phyloP scores from a whole-genome alignment of 2,329 filamentous ascomycete species.

The Curvularia verruculosa region DNA sequence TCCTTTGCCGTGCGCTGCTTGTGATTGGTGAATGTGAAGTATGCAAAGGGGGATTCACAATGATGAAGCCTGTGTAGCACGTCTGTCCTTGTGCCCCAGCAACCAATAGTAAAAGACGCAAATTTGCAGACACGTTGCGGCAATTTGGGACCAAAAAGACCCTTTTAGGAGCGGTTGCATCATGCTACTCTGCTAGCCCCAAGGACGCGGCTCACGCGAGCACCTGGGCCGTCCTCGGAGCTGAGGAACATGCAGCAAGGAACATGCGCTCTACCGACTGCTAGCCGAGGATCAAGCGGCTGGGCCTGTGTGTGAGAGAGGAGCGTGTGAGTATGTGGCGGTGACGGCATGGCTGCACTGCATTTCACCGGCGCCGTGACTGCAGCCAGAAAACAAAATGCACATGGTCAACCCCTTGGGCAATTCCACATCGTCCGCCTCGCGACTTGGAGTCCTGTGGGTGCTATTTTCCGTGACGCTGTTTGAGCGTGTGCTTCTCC shows the following conservation, averaged over 20 bases:
- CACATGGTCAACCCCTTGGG: conserved; percentile 9
- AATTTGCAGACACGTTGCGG: conserved; percentile 34
- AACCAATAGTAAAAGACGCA: conserved; percentile 20
- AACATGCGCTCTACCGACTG: conserved; percentile 18
- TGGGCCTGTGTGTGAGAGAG: conserved; percentile 31
- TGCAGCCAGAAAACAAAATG: conserved; percentile 9
- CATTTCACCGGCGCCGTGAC: not conserved
- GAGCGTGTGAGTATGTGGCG: not conserved
- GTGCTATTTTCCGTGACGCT: conserved; percentile 15
- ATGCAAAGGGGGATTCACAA: not conserved
- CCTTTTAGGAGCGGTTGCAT: conserved; percentile 11
- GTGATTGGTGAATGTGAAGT: not conserved
- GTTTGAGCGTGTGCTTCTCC: conserved; percentile 26
- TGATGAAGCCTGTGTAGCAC: not conserved
- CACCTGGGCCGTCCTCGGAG: conserved; percentile 25
- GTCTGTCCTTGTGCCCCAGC: not conserved
- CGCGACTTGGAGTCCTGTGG: conserved; percentile 10
- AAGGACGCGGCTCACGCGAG: conserved; percentile 28
- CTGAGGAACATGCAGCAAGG: conserved; percentile 27
- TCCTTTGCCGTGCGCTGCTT: not conserved
- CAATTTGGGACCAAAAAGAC: conserved; percentile 15
- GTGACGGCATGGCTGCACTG: conserved; percentile 14
- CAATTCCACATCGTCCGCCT: conserved; percentile 26
- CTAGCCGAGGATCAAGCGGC: conserved; percentile 32
- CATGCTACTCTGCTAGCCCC: conserved; percentile 9